Evolutionary conservation across 169 alveolate genomes (phyloP), one percentile per base, ranked within the genome.

Genomic region (Plasmodium cynomolgi): DNA sequence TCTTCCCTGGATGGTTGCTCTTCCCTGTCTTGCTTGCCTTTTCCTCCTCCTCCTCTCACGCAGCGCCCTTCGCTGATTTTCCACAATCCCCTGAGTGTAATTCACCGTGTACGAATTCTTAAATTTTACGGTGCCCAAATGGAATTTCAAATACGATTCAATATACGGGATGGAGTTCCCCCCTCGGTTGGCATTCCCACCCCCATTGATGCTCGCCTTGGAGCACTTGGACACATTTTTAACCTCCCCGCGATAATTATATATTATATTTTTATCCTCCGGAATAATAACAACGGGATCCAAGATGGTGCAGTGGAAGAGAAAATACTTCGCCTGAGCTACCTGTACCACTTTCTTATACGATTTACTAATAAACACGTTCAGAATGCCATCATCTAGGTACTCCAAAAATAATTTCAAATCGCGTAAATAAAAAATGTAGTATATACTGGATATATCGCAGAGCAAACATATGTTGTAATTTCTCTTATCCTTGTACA

Each of bases 381-480:
- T 97, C 86, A 97, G 92, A 26, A 97, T 97, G 47, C 98, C 98
- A 81, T 97, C 98, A 37, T 96, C 96, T 31, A 97, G 84, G 81
- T 97, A 97, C 31, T 96, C 97, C 95, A 96, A 84, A 84, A 97
- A 94, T 83, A 96, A 83, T 44, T 92, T 84, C 54, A 96, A 92
- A 84, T 97, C 98, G 84, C 96, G 96, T 92, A 96, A 97, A 92
- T 94, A 95, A 83, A 96, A 96, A 68, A 97, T 96, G 80, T 94
- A 95, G 74, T 94, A 93, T 29, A 96, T 92, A 11, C 95, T 95
- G 23, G 95, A 95, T 93, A 96, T 68, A 6, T 84, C 96, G 54
- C 97, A 96, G 17, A 82, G 41, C 81, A 96, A 79, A 37, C 98
- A 96, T 83, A 50, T 91, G 41, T 91, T 91, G 39, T 91, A 91